Percentiles rank a stretch among this genome's conserved stretches.
These are phyloP conservation scores for Ceratocystis lukuohia DNA, from an alignment of 2,329 filamentous ascomycete genomes.

Conservation along the genomic window DNA sequence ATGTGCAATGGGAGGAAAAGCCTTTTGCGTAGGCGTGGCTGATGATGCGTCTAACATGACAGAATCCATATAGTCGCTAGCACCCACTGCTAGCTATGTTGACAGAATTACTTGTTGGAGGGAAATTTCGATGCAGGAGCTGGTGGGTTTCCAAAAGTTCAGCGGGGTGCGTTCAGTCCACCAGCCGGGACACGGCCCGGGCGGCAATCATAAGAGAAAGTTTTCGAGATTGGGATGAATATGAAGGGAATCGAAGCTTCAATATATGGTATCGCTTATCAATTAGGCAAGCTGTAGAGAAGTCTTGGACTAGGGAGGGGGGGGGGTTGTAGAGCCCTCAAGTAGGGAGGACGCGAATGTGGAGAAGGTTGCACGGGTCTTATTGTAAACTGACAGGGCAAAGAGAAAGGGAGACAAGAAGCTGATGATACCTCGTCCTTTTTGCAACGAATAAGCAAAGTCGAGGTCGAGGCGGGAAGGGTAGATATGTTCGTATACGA, in stretches of 20 bases:
- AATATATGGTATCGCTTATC: not conserved
- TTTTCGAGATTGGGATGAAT: not conserved
- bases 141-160: constrained; percentile 7
- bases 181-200: constrained; percentile 19
- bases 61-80: constrained; percentile 14
- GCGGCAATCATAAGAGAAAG: constrained; percentile 20
- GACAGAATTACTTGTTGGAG: not conserved
- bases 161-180: constrained; percentile 18
- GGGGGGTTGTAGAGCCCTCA: not conserved
- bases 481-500: not conserved
- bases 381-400: not conserved
- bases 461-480: not conserved
- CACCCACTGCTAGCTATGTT: not conserved
- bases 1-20: constrained; percentile 26
- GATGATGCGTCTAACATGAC: constrained; percentile 40
- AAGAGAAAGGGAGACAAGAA: not conserved
- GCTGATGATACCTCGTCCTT: not conserved
- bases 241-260: not conserved
- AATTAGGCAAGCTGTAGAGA: not conserved
- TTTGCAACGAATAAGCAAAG: not conserved
- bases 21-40: constrained; percentile 41
- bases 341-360: constrained; percentile 3
- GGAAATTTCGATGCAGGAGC: not conserved
- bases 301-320: not conserved
- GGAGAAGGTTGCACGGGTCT: constrained; percentile 2